Base-by-base conservation (phyloP, 768 basidiomycete species). In the Leucocoprinus birnbaumii region DNA sequence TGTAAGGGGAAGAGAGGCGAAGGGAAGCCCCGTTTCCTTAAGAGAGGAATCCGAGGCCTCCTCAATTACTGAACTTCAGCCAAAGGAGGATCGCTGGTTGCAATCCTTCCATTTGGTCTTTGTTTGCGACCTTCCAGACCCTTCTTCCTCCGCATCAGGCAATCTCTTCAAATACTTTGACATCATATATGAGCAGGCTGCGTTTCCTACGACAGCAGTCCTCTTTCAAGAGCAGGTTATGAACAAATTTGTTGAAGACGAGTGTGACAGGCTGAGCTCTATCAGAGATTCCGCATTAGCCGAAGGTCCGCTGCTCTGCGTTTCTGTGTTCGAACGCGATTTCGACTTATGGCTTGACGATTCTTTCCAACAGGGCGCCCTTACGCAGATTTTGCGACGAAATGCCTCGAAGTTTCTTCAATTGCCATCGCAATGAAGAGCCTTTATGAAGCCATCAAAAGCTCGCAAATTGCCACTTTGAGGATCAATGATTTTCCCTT, bases 201-300 rank as follows among this genome's bases (percentile, higher is more conserved):
- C 86, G 0, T 95, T 95, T 72, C 87, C 90, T 2, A 76, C 93
- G 59, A 93, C 95, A 2, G 97, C 96, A 5, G 93, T 95, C 8
- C 76, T 98, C 42, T 95, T 88, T 61, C 90, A 93, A 65, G 88
- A 97, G 65, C 96, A 99, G 70, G 87, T 92, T 3, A 69, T 87
- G 49, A 84, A 85, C 27, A 88, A 89, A 64, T 98, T 89, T 68
- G 89, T 99, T 1, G 91, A 94, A 58, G 68, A 71, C 42, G 88
- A 98, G 65, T 90, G 89, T 27, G 89, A 90, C 53, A 67, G 72
- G 11, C 75, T 98, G 16, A 80, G 83, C 18, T 66, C 81, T 11
- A 68, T 94, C 46, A 86, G 87, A 60, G 94, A 96, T 44, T 78
- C 79, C 3, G 87, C 78, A 58, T 73, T 86, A 2, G 75, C 80